A percentile compares a stretch with the other conserved stretches of the same genome.
Evolutionary conservation across 2,329 filamentous ascomycete species (phyloP).

Genomic region (Diaporthe nobilis): DNA sequence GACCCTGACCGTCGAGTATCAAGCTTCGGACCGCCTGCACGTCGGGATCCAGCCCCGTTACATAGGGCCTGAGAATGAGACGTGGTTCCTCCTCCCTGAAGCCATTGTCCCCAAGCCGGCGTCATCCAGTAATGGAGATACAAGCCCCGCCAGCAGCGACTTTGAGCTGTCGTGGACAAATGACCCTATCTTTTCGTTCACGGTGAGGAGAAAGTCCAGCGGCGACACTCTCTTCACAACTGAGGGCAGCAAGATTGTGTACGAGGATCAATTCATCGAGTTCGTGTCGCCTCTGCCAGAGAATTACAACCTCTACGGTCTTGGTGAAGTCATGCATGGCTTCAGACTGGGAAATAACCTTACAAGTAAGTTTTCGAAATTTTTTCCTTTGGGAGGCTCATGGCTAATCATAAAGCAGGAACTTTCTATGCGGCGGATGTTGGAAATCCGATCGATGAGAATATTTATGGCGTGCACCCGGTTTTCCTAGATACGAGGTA

Average conservation of each 20-base stretch:
- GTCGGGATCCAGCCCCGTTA: constrained; percentile 79
- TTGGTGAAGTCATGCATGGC: constrained; percentile 81
- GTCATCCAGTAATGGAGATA: constrained; percentile 52
- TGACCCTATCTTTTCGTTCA: constrained; percentile 76
- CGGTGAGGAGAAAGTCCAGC: constrained; percentile 70
- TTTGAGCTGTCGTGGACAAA: constrained; percentile 68
- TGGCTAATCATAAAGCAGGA: constrained; percentile 47
- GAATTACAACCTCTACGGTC: constrained; percentile 82
- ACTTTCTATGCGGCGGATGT: constrained; percentile 75
- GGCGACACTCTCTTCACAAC: constrained; percentile 79
- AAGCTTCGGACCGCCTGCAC: constrained; percentile 70
- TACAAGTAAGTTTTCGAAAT: constrained; percentile 63
- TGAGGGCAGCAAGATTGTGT: constrained; percentile 74
- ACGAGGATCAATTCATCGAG: constrained; percentile 84
- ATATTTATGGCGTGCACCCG: constrained; percentile 83
- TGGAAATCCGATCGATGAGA: constrained; percentile 74
- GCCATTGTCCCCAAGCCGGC: constrained; percentile 71
- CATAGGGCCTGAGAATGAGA: constrained; percentile 71
- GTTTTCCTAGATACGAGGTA: constrained; percentile 87
- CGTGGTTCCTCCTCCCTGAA: constrained; percentile 78
- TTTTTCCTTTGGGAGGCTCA: not conserved
- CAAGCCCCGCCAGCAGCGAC: constrained; percentile 64
- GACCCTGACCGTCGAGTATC: constrained; percentile 50
- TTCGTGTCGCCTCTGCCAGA: constrained; percentile 76
- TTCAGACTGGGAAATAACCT: constrained; percentile 81